Evolutionary conservation across 352 stramenopile genomes (phyloP), one percentile per base, ranked within the genome.

Genomic region (Peronospora destructor): DNA sequence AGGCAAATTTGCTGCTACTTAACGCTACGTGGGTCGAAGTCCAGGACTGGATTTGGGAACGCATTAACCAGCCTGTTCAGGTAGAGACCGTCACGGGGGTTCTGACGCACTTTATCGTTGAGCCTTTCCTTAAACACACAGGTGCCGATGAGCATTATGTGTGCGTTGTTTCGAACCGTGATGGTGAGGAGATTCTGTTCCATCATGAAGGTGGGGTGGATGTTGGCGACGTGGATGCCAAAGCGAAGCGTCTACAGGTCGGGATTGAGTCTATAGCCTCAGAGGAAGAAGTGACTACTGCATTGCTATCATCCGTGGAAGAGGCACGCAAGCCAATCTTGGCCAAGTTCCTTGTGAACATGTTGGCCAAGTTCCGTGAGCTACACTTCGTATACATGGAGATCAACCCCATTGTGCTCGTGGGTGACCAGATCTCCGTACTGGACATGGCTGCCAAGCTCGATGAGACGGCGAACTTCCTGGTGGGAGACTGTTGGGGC

Each of bases 321-420:
- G 66, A 79, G 11, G 59, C 64, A 21, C 78, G 86, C 45, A 84
- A 94, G 62, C 53, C 69, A 2, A 84, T 89, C 47, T 60, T 97
- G 11, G 74, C 85, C 45, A 86, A 76, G 47, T 98, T 98, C 75
- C 61, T 98, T 9, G 68, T 87, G 2, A 68, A 66, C n/a, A 84
- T 98, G 56, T 80, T 98, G 33, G 72, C 90, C 52, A 76, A 91
- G 3, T 98, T 97, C 83, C 74, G 93, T 17, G 89, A 91, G 46
- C 68, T 98, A 35, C 95, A 98, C 74, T 98, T 98, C 69, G 87
- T 94, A 17, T 98, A 98, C 76, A 96, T 98, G 87, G 94, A 98
- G 70, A 98, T 98, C 66, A 98, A 98, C 73, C 95, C 95, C 16
- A 91, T 98, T 52, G 94, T 98, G 49, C 76, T 98, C 5, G 84